A percentile compares a stretch with the other conserved stretches of the same genome.
phyloP scores from a whole-genome alignment of 2,329 filamentous ascomycete genomes.

The Sphaceloma murrayae region DNA sequence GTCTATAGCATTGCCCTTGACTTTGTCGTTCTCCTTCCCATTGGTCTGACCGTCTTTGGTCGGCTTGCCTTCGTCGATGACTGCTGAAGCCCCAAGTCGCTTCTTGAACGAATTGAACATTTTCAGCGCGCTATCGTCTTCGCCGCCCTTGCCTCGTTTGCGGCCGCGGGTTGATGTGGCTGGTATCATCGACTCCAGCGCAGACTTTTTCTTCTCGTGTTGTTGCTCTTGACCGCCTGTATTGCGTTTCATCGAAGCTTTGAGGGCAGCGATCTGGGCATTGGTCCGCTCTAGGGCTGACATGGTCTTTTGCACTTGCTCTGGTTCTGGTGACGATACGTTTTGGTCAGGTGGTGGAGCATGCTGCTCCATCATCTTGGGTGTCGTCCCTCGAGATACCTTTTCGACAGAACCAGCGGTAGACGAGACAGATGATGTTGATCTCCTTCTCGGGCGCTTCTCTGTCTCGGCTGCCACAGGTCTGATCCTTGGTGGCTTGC shows the following conservation, averaged over 20 bases:
- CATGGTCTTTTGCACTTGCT: slow-evolving; percentile 18
- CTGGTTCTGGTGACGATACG: slow-evolving; percentile 27
- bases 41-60: slow-evolving; percentile 6
- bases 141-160: slow-evolving; percentile 49
- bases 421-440: slow-evolving; percentile 20
- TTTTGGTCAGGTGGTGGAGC: slow-evolving; percentile 17
- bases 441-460: slow-evolving; percentile 19
- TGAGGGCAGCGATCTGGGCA: slow-evolving; percentile 69
- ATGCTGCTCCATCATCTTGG: slow-evolving; percentile 16
- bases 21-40: background rate
- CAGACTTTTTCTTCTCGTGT: slow-evolving; percentile 54
- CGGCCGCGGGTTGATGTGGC: slow-evolving; percentile 59
- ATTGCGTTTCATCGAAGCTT: slow-evolving; percentile 69
- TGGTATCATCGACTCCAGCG: slow-evolving; percentile 65
- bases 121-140: slow-evolving; percentile 49
- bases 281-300: slow-evolving; percentile 56
- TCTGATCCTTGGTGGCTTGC: slow-evolving; percentile 19
- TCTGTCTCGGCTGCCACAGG: slow-evolving; percentile 22
- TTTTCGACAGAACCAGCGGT: slow-evolving; percentile 17
- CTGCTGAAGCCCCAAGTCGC: slow-evolving; percentile 50
- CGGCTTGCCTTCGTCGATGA: background rate
- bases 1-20: slow-evolving; percentile 36
- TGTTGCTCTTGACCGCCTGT: slow-evolving; percentile 32
- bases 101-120: slow-evolving; percentile 71
- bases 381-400: slow-evolving; percentile 8